Conservation (phyloP, 306 rosid genomes). For the Carpinus viminea region DNA sequence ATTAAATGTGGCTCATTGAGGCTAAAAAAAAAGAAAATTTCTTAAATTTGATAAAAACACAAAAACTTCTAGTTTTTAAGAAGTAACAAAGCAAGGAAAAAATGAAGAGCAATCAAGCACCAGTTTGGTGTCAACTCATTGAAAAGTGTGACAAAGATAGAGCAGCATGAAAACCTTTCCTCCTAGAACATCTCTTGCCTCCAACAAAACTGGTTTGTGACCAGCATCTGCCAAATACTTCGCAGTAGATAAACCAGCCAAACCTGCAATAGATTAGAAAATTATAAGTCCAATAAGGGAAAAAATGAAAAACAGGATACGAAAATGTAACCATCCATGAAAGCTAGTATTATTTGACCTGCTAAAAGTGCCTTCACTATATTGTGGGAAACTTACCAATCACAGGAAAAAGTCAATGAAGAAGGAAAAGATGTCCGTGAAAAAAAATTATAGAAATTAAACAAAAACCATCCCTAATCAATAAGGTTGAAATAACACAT, state of each 20-base stretch:
- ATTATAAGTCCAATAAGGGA: slow-evolving; percentile 7
- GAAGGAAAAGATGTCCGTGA: background rate
- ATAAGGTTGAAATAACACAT: background rate
- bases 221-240: slow-evolving; percentile 99
- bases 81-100: slow-evolving; percentile 22
- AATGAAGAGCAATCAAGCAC: slow-evolving; percentile 8
- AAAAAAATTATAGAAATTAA: background rate
- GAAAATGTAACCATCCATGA: background rate
- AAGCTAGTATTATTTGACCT: background rate
- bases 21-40: background rate
- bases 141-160: slow-evolving; percentile 27
- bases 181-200: slow-evolving; percentile 95
- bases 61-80: background rate
- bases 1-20: background rate
- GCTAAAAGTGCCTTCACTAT: background rate
- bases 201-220: slow-evolving; percentile 84
- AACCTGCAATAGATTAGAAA: slow-evolving; percentile 50
- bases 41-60: background rate
- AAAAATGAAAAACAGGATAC: background rate
- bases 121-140: slow-evolving; percentile 20
- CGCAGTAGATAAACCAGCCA: slow-evolving; percentile 97
- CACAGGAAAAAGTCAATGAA: background rate
- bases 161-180: slow-evolving; percentile 77
- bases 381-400: background rate
- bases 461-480: background rate